A percentile compares a stretch with the other conserved stretches of the same genome.
These are phyloP conservation scores for Pulveroboletus ravenelii DNA, from an alignment of 768 basidiomycete genomes.

Conservation along the genomic window DNA sequence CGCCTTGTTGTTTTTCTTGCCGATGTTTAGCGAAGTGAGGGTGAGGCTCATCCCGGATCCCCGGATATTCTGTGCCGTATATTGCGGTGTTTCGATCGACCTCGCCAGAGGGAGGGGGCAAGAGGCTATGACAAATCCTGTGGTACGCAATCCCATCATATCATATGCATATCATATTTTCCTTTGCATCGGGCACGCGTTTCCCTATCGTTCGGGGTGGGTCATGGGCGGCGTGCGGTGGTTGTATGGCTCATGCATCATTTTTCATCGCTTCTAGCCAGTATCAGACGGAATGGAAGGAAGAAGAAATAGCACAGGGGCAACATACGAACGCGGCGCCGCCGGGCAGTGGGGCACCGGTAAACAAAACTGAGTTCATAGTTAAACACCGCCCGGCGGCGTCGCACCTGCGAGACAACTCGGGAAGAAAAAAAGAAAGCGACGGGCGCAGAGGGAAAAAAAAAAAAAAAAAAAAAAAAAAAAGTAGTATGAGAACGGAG, in stretches of 20 bases:
- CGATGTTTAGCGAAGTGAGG: constrained; percentile 17
- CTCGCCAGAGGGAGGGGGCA: neutral
- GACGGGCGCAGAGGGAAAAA: too few species aligned
- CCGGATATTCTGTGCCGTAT: neutral
- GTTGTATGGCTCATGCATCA: neutral
- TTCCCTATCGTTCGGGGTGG: neutral
- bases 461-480: too few species aligned
- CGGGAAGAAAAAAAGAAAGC: neutral
- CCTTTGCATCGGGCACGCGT: too few species aligned
- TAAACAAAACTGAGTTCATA: neutral
- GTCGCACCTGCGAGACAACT: neutral
- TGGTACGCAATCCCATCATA: neutral
- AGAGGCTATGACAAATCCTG: constrained; percentile 1
- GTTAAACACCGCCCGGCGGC: neutral
- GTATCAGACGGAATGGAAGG: neutral
- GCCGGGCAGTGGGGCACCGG: constrained; percentile 2
- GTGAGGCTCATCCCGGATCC: constrained; percentile 12
- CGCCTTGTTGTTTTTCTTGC: neutral
- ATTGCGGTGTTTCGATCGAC: constrained; percentile 3
- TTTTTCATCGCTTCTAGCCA: neutral
- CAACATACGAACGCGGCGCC: neutral
- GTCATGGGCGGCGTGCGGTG: neutral
- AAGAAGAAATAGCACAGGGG: neutral
- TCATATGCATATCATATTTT: too few species aligned
- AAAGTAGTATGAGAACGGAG: neutral